phyloP scores from a whole-genome alignment of 1,284 basidiomycete species.

The Heterobasidion irregulare region DNA sequence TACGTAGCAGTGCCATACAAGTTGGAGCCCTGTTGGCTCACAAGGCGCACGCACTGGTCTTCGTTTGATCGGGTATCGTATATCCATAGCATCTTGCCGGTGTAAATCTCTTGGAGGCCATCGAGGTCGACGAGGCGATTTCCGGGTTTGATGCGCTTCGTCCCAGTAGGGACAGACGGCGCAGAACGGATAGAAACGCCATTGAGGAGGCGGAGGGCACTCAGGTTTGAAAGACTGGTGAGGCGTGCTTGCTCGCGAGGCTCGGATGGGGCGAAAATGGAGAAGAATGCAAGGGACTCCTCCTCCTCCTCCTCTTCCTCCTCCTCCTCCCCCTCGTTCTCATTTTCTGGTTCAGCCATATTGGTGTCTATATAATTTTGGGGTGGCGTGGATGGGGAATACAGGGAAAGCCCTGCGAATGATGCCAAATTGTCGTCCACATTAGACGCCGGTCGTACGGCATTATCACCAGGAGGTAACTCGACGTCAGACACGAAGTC shows the following conservation, averaged over 20 bases:
- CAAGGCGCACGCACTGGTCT: conserved; percentile 56
- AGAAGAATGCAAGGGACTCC: conserved; percentile 30
- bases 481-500: conserved; percentile 25
- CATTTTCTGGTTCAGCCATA: conserved; percentile 17
- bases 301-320: conserved; percentile 18
- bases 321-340: conserved; percentile 20
- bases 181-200: conserved; percentile 53
- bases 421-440: conserved; percentile 9
- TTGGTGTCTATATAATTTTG: conserved; percentile 17
- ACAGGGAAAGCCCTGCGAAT: no score
- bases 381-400: conserved; percentile 1
- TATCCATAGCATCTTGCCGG: conserved; percentile 62
- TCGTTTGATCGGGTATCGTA: conserved; percentile 59
- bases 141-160: conserved; percentile 34
- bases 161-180: conserved; percentile 34
- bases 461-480: conserved; percentile 1
- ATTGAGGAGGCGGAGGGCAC: conserved; percentile 59
- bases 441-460: conserved; percentile 8
- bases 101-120: conserved; percentile 69
- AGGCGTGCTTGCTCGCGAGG: conserved; percentile 33
- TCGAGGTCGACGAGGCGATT: conserved; percentile 54
- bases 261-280: conserved; percentile 37
- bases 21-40: conserved; percentile 41
- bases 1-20: conserved; percentile 70
- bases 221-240: conserved; percentile 49